These are phyloP conservation scores for Syncephalis plumigaleata DNA, from an alignment of 371 early-diverging fungal species.

Conservation along the genomic window DNA sequence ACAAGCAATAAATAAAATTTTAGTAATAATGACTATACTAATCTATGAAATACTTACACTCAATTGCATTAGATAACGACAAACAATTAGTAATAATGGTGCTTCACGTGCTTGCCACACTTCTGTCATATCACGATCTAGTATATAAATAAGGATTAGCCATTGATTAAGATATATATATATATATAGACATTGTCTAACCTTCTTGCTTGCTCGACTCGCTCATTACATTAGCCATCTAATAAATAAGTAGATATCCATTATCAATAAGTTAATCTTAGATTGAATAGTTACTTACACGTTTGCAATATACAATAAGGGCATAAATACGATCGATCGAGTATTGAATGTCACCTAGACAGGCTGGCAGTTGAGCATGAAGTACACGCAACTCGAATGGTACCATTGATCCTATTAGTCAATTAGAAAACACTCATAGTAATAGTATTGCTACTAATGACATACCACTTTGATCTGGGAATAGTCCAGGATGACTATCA, in stretches of 20 bases:
- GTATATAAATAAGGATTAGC: no score
- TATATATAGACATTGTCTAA: neutral
- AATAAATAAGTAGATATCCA: neutral
- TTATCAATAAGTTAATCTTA: neutral
- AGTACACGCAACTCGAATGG: slow-evolving; percentile 35
- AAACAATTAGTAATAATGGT: slow-evolving; percentile 28
- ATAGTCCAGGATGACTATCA: slow-evolving; percentile 16
- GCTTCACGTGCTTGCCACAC: slow-evolving; percentile 26
- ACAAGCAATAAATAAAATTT: neutral
- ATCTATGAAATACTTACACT: slow-evolving; percentile 3
- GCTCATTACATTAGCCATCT: neutral
- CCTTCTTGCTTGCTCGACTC: slow-evolving; percentile 1
- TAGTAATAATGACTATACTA: neutral
- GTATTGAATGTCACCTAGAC: slow-evolving; percentile 22
- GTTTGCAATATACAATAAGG: slow-evolving; percentile 29
- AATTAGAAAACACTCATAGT: neutral
- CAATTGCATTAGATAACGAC: slow-evolving; percentile 25
- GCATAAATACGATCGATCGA: slow-evolving; percentile 29
- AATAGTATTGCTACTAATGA: slow-evolving; percentile 5
- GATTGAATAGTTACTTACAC: slow-evolving; percentile 8
- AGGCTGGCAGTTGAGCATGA: slow-evolving; percentile 26
- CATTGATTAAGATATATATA: no score
- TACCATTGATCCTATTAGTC: slow-evolving; percentile 17
- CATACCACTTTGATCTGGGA: slow-evolving; percentile 6
- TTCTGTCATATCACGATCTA: neutral